Conservation (phyloP, 768 basidiomycete species). For the Suillus brevipes region DNA sequence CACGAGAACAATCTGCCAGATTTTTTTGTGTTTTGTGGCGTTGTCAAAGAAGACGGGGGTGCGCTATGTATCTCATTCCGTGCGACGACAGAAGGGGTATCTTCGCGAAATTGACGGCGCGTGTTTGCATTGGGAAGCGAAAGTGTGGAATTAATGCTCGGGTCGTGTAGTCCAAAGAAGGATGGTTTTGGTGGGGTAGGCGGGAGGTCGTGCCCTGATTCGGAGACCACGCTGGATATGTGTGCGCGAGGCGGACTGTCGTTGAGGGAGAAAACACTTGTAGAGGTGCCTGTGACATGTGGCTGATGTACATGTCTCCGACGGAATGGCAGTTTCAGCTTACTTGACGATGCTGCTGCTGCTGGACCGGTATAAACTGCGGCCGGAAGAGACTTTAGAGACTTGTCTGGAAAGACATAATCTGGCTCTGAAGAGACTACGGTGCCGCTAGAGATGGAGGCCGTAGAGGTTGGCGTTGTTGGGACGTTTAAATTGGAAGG, state of each 20-base stretch:
- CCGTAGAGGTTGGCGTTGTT: conserved; percentile 15
- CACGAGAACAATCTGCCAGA: conserved; percentile 38
- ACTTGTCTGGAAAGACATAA: conserved; percentile 29
- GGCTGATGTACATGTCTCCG: conserved; percentile 32
- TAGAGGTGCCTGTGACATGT: conserved; percentile 9
- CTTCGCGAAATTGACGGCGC: conserved; percentile 11
- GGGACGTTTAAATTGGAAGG: neutral
- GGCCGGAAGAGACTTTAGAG: conserved; percentile 5
- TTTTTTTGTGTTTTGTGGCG: conserved; percentile 29
- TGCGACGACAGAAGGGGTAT: conserved; percentile 22
- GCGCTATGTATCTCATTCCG: conserved; percentile 13
- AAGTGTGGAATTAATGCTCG: conserved; percentile 54
- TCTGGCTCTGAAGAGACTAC: conserved; percentile 33
- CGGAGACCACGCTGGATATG: conserved; percentile 43
- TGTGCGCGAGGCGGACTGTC: conserved; percentile 31
- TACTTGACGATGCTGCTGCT: conserved; percentile 39
- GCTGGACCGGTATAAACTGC: conserved; percentile 26
- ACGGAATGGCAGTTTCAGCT: conserved; percentile 45
- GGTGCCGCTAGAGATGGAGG: conserved; percentile 16
- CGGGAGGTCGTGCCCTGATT: conserved; percentile 43
- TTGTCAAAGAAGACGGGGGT: conserved; percentile 8
- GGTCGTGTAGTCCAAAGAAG: conserved; percentile 60
- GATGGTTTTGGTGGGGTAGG: conserved; percentile 66
- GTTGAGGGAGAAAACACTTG: conserved; percentile 19
- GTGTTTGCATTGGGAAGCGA: conserved; percentile 55